phyloP scores from a whole-genome alignment of 1,284 basidiomycete species.

The Ustilago loliicola region DNA sequence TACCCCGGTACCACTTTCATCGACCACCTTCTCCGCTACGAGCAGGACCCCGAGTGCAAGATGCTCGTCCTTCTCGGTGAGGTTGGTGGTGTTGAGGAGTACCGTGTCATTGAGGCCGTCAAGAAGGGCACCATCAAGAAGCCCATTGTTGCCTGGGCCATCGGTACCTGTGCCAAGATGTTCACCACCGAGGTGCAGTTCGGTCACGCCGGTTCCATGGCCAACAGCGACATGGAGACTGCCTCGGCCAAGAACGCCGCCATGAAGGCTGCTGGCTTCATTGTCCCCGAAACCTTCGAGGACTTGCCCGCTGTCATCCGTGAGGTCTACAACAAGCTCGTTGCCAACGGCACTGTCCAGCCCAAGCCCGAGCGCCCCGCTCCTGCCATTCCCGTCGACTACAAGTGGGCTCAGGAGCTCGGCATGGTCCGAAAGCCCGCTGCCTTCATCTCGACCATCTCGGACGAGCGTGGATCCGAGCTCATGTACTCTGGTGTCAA shows the following conservation, averaged over 20 bases:
- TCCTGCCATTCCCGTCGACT: slow-evolving; percentile 98
- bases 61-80: slow-evolving; percentile 98
- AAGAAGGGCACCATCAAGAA: slow-evolving; percentile 94
- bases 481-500: slow-evolving; percentile 98
- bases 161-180: slow-evolving; percentile 99
- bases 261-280: slow-evolving; percentile 94
- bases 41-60: slow-evolving; percentile 97
- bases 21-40: slow-evolving; percentile 97
- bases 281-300: slow-evolving; percentile 98
- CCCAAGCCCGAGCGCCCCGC: slow-evolving; percentile 86
- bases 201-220: slow-evolving; percentile 97
- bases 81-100: slow-evolving; percentile 98
- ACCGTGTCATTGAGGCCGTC: slow-evolving; percentile 98
- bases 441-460: slow-evolving; percentile 99
- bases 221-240: slow-evolving; percentile 96
- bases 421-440: slow-evolving; percentile 98
- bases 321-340: slow-evolving; percentile 87
- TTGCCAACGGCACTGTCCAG: slow-evolving; percentile 79
- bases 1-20: slow-evolving; percentile 99
- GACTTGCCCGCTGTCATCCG: slow-evolving; percentile 88
- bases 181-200: slow-evolving; percentile 99
- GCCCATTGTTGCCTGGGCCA: slow-evolving; percentile 99
- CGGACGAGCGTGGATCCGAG: slow-evolving; percentile 98
- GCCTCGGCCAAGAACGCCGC: slow-evolving; percentile 97
- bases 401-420: slow-evolving; percentile 98